Evolutionary conservation across 768 basidiomycete genomes (phyloP), one percentile per base, ranked within the genome.

Genomic region (Rhodotorula graminis): DNA sequence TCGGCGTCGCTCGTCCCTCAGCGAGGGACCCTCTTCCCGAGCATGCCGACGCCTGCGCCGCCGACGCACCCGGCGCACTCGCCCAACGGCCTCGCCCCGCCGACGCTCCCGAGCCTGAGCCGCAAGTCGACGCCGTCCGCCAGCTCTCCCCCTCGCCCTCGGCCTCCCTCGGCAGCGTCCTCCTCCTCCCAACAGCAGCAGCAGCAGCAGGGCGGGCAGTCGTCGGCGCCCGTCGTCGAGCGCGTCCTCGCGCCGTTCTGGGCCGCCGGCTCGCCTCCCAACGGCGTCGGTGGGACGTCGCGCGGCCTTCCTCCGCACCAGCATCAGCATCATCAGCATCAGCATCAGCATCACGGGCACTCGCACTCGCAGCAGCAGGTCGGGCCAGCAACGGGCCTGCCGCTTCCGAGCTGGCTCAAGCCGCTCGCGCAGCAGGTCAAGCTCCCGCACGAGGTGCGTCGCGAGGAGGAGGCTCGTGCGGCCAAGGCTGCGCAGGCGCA

Each of bases 351-450:
- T 19, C 19, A 23, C n/a, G n/a, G n/a, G 47, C 47, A 49, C 19
- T 9, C 7, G 50, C 50, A 52, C 23, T 1, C 11, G 25, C 50
- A 27, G 25, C 50, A 52, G 50, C 50, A 52, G 25, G 53, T 55
- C 29, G 63, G 63, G n/a, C 63, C 63, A 10, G 52, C 63, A 21
- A 64, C 63, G 52, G 63, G 63, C 6, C 31, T 65, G 10, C 64
- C 64, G 56, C 56, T 65, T 1, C 64, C 64, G n/a, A 57, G 55
- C 64, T 65, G 64, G 64, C 56, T 65, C 10, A 46, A 31, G 44
- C 64, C 64, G 64, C 55, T 57, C 27, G 44, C 21, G 44, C 29
- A 61, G 42, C 42, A 46, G 27, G 15, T 19, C 37, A 44, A 61
- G 44, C 60, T 61, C 12, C 60, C 60, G 60, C 58, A 60, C 14